Evolutionary conservation across 2,329 filamentous ascomycete species (phyloP), one percentile per base, ranked within the genome.

Genomic region (Dothistroma septosporum): DNA sequence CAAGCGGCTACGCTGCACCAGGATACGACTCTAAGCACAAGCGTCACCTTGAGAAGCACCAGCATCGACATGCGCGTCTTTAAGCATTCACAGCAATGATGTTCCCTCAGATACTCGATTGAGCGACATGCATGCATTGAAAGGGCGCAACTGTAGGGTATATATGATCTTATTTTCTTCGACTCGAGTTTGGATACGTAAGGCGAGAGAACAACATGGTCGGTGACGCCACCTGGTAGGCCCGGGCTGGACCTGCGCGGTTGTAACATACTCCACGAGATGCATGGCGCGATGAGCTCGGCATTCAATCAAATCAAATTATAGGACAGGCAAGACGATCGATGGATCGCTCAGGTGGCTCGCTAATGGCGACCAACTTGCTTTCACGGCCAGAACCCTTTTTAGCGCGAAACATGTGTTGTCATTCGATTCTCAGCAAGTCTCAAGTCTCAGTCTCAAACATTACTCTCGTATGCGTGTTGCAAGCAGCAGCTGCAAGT

Each of bases 11-110:
- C 72, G 63, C 53, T 57, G 11, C 28, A 31, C 58, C 55, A 22
- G 55, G 59, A 33, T 55, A 63, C 59, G 24, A 28, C 24, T 28
- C 24, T 28, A 60, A 68, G 52, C 68, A 69, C 64, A 69, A 68
- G 64, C 70, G 70, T 31, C 72, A 72, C 62, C 53, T 69, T 37
- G 64, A 71, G 57, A 65, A 66, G 61, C 71, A 72, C 61, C 59
- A 61, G 37, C 70, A 69, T 55, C 68, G 49, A 35, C 56, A 62
- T 32, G 59, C 57, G 48, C 32, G 46, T 46, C 55, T 35, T 48
- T 55, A 61, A 47, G 49, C 57, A 35, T n/a, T n/a, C 6, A 8
- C 16, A 53, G n/a, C 24, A 32, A 31, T 35, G 14, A 4, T 53
- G 14, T 12, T 33, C 11, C 10, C 28, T 41, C 19, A 16, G 50